Base-by-base conservation (phyloP, 495 filamentous ascomycete genomes). In the Penicillium pulvis region DNA sequence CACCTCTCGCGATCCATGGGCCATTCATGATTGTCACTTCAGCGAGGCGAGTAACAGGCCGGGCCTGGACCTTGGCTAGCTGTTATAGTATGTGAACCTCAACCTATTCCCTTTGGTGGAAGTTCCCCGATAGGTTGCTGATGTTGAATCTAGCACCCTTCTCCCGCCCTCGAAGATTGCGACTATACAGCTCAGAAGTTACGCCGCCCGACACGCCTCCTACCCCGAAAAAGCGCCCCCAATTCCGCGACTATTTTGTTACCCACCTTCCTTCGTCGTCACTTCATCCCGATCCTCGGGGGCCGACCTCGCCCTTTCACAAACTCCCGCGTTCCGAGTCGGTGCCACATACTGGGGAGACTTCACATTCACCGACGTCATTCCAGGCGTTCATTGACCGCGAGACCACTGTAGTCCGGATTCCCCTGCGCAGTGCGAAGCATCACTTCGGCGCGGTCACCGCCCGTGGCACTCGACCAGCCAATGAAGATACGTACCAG, bases 371-470 rank as follows among this genome's bases (percentile, higher is more conserved):
- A 10, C 86, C 85, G 11, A 76, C 83, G 8, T 75, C 82, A 67
- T 82, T 69, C 78, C 81, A 66, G 42, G 73, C 79, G 59, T 79
- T 85, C 65, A 80, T 83, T 36, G 79, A 78, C 43, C 86, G 92
- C 36, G 92, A 96, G 62, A 87, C 92, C 33, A 97, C 93, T 0
- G 92, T 98, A n/a, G 94, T 98, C 20, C 91, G 94, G n/a, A 98
- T 98, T 61, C 94, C 94, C 0, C 77, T 98, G 20, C 87, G 87
- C 57, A 93, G 87, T 64, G 94, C 94, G 43, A 98, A 98, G 66
- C 93, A 98, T 67, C 94, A 98, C 71, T 98, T 93, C 63, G 94
- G 94, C 20, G 89, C 83, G 23, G 82, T 85, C 10, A 80, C 87
- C 10, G 90, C 90, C 24, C 85, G 94, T 4, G 94, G 94, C 11